Evolutionary conservation across 345 rosid species (phyloP).

Genomic region (Aegle marmelos): DNA sequence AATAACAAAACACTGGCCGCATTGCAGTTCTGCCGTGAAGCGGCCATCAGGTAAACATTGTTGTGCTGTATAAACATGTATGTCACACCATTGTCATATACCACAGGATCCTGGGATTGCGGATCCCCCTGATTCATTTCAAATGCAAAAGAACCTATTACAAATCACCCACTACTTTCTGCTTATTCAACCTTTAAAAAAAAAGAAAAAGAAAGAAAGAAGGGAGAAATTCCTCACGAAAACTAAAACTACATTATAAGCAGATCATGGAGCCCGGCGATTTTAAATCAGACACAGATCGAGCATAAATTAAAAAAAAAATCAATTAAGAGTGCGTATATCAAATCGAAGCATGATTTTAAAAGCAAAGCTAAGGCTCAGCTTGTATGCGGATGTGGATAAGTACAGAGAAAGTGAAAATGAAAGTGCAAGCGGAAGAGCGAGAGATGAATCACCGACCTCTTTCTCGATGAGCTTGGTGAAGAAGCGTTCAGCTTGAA

Average conservation of each 20-base stretch:
- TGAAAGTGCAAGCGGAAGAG: too few relatives aligned
- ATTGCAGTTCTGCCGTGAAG: constrained; percentile 71
- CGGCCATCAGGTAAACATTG: constrained; percentile 64
- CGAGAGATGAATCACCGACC: constrained; percentile 24
- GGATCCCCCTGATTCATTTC: constrained; percentile 50
- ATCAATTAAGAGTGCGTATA: background rate
- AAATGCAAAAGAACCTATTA: background rate
- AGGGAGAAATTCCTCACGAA: background rate
- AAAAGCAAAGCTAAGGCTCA: background rate
- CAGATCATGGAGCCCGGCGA: background rate
- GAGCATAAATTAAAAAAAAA: background rate
- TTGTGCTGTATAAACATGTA: constrained; percentile 73
- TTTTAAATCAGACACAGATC: background rate
- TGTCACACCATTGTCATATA: constrained; percentile 61
- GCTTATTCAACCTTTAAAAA: background rate
- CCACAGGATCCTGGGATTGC: constrained; percentile 77
- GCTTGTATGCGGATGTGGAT: background rate
- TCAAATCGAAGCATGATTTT: constrained; percentile 5
- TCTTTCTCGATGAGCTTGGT: constrained; percentile 82
- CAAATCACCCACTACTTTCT: background rate
- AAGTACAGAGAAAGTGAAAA: background rate
- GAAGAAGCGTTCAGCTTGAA: constrained; percentile 84
- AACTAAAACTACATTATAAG: background rate
- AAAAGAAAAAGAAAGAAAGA: background rate
- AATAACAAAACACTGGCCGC: constrained; percentile 65